Percentiles rank a stretch among this genome's conserved stretches.
Conservation (phyloP, 2,329 filamentous ascomycete genomes). For the Penicillium glabrum region DNA sequence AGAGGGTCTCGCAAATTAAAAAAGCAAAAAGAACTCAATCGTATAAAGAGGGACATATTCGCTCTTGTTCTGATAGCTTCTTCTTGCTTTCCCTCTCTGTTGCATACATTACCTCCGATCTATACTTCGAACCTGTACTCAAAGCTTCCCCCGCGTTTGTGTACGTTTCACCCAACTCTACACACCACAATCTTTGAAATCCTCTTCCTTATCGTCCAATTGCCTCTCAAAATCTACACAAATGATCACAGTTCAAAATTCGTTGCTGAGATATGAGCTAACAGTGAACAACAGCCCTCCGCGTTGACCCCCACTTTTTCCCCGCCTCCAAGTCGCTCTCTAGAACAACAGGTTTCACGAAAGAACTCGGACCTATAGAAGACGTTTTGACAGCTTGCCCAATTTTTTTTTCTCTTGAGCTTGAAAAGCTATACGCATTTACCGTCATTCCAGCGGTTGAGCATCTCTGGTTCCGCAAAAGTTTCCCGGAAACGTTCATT, state of each 20-base stretch:
- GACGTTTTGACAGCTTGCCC: background rate
- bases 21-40: background rate
- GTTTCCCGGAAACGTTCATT: background rate
- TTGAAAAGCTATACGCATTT: background rate
- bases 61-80: background rate
- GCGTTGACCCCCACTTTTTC: slow-evolving; percentile 30
- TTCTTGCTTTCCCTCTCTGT: background rate
- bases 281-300: slow-evolving; percentile 1
- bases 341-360: background rate
- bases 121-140: background rate
- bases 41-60: background rate
- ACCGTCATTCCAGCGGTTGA: background rate
- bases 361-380: background rate
- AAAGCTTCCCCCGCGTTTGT: background rate
- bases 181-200: background rate
- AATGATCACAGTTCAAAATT: background rate
- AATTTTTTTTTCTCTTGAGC: background rate
- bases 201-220: background rate
- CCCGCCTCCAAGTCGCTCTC: slow-evolving; percentile 9
- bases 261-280: background rate
- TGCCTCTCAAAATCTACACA: background rate
- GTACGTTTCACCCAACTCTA: background rate
- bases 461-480: slow-evolving; percentile 2
- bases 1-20: background rate
- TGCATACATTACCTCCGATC: background rate